A percentile compares a stretch with the other conserved stretches of the same genome.
Evolutionary conservation across 306 rosid genomes (phyloP).

Genomic region (Pyrus bretschneideri): DNA sequence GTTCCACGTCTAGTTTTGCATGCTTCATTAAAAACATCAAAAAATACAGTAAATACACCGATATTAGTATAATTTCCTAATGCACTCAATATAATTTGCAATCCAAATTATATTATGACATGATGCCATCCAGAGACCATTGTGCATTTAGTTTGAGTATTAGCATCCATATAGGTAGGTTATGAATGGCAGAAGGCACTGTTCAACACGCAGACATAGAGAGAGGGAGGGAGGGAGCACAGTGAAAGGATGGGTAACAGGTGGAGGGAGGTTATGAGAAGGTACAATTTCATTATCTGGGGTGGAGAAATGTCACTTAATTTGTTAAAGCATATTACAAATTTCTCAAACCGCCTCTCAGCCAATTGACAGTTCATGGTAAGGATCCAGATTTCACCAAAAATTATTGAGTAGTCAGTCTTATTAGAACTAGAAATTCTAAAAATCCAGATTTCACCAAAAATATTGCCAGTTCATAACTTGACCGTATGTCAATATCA

Average conservation of each 20-base stretch:
- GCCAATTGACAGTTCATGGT: background rate
- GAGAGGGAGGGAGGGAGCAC: background rate
- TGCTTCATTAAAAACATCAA: background rate
- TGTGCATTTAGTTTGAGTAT: background rate
- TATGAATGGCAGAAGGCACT: background rate
- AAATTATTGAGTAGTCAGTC: background rate
- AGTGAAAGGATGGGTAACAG: background rate
- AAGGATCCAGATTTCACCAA: background rate
- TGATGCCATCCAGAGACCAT: background rate
- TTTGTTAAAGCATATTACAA: background rate
- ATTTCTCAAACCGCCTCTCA: background rate
- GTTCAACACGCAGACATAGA: background rate
- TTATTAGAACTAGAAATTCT: background rate
- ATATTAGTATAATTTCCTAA: background rate
- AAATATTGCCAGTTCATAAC: background rate
- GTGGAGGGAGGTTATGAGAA: background rate
- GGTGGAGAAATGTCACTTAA: background rate
- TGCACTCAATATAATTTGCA: background rate
- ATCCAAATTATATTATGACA: background rate
- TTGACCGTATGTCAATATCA: background rate
- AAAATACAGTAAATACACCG: background rate
- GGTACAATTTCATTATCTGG: background rate
- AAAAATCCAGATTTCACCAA: background rate
- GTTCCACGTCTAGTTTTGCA: background rate
- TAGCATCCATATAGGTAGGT: background rate